phyloP scores from a whole-genome alignment of 176 grass and related monocot species.

The Luzula sylvatica region DNA sequence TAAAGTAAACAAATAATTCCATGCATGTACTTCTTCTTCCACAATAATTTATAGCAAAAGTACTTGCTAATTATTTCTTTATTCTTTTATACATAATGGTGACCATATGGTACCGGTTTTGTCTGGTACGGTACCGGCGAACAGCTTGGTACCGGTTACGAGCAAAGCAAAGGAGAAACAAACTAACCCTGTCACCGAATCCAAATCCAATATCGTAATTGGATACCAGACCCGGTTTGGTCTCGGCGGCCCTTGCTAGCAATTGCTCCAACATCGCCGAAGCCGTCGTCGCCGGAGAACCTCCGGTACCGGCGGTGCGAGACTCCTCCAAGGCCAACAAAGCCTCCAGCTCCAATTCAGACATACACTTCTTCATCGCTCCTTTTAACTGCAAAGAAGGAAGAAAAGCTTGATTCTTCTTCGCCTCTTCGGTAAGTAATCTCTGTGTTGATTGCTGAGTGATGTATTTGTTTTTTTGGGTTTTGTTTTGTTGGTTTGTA shows the following conservation, averaged over 20 bases:
- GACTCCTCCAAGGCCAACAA: constrained; percentile 20
- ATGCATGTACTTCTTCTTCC: too few relatives aligned
- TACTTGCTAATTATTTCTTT: too few relatives aligned
- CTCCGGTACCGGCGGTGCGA: neutral
- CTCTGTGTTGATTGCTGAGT: neutral
- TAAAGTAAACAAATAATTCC: too few relatives aligned
- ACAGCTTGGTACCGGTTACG: too few relatives aligned
- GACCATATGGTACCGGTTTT: neutral
- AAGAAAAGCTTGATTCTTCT: neutral
- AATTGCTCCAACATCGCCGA: constrained; percentile 1
- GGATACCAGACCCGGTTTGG: neutral
- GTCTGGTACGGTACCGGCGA: neutral
- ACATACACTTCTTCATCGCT: constrained; percentile 72
- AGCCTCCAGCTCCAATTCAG: constrained; percentile 54
- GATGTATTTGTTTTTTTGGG: neutral
- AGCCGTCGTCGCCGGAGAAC: constrained; percentile 7
- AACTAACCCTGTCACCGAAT: constrained; percentile 6
- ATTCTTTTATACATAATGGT: too few relatives aligned
- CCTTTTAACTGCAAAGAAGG: too few relatives aligned
- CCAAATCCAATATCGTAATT: neutral
- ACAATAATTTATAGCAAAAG: neutral
- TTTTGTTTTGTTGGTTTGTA: neutral
- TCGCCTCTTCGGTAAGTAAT: constrained; percentile 5
- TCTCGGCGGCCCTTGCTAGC: constrained; percentile 15
- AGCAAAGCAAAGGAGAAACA: too few relatives aligned